These are phyloP conservation scores for Phytophthora pisi DNA, from an alignment of 352 stramenopile species.

Conservation along the genomic window DNA sequence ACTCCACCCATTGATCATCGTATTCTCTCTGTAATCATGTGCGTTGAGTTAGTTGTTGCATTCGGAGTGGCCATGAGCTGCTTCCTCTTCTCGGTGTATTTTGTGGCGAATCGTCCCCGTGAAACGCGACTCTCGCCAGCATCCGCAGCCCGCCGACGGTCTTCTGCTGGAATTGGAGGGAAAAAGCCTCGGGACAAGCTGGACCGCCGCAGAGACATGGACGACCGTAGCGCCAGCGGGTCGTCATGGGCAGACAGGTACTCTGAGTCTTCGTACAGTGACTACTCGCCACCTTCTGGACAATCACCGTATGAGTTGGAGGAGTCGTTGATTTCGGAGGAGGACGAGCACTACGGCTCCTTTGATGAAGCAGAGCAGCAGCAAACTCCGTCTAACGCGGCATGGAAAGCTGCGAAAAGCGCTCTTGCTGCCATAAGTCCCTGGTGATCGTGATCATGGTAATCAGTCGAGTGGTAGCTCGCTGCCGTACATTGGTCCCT, in stretches of 20 bases:
- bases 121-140: conserved; percentile 32
- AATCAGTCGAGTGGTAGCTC: neutral
- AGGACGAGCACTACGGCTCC: conserved; percentile 77
- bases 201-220: conserved; percentile 26
- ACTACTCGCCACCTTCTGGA: conserved; percentile 38
- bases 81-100: conserved; percentile 89
- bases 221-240: conserved; percentile 25
- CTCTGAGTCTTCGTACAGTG: conserved; percentile 41
- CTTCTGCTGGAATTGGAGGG: conserved; percentile 18
- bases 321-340: conserved; percentile 70
- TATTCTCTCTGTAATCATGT: conserved; percentile 88
- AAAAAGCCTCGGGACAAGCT: conserved; percentile 29
- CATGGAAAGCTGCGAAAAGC: conserved; percentile 61
- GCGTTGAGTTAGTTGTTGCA: conserved; percentile 82
- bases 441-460: conserved; percentile 47
- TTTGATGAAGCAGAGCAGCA: conserved; percentile 42
- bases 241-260: conserved; percentile 34
- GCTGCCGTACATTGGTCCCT: neutral
- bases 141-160: conserved; percentile 27
- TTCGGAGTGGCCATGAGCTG: conserved; percentile 83
- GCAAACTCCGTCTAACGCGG: conserved; percentile 26
- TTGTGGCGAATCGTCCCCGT: conserved; percentile 82
- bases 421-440: conserved; percentile 72
- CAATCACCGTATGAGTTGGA: conserved; percentile 59
- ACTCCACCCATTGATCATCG: conserved; percentile 80